Evolutionary conservation across 768 basidiomycete species (phyloP), one percentile per base, ranked within the genome.

Genomic region (Asterophora parasitica): DNA sequence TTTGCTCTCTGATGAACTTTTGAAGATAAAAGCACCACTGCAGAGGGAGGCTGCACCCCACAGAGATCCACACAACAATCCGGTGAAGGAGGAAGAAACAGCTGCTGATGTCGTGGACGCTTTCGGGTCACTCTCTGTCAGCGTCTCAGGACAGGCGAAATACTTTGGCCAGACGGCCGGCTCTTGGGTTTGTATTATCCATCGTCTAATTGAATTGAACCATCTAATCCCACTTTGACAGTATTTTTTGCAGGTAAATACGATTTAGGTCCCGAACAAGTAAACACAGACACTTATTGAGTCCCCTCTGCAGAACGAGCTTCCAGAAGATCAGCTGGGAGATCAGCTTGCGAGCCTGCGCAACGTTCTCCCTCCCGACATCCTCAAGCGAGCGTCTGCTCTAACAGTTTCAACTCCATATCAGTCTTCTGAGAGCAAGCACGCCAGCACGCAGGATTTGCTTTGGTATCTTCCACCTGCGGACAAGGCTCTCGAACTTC

Each of bases 111-210:
- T 88, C 37, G 78, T 88, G 4, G 85, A 88, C 61, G 85, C 88
- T 8, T 88, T 88, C 61, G 88, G 88, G 15, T 85, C 86, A 0
- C 67, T 90, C n/a, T 80, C 82, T 9, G 85, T 90, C 55, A 83
- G 74, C 39, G 66, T 83, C 16, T 79, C 82, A 1, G 88, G 88
- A 6, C 78, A 81, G 37, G 78, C 86, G 17, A 88, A 84, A 58
- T 89, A 85, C 58, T 88, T 76, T 54, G 86, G 87, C 9, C 82
- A 82, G 27, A 85, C 75, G 17, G 87, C 87, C 16, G 87, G 82
- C 53, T 88, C 87, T 10, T 87, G 79, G 79, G 87, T 88, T 58
- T 52, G 81, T 63, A 48, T 15, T 17, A 4, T 30, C 30, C 49
- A 44, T 50, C 39, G 26, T 50, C 48, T 56, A 37, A 39, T 47